Base-by-base conservation (phyloP, 1,284 basidiomycete species). In the Moesziomyces parantarcticus region DNA sequence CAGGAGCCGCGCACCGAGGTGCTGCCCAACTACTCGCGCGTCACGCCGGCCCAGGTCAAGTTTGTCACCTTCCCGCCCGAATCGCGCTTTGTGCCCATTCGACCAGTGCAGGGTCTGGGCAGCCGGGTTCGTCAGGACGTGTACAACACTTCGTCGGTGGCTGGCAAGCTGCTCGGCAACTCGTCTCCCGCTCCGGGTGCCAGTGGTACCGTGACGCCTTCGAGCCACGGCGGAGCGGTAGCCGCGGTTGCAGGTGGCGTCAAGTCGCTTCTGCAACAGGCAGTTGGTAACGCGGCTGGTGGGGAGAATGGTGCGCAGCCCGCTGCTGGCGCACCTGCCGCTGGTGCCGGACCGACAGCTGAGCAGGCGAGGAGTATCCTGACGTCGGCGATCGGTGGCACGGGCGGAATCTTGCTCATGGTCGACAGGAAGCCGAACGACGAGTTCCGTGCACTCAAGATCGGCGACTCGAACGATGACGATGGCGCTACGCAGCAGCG, bases 21-120 rank as follows among this genome's bases (percentile, higher is more conserved):
- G 60, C 86, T 95, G 18, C 86, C 89, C 29, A 99, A 99, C 87
- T 91, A 97, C 81, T 92, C 94, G 14, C 91, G 97, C 52, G 93
- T 98, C 20, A 94, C 92, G 1, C 93, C 96, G 18, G 89, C 91
- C 0, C 97, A 99, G 84, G 86, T 97, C 34, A 87, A 89, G 21
- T 90, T 92, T 85, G 89, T 99, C 80, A 88, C 88, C 45, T 97
- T 97, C 88, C 90, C 93, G 0, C 57, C 87, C 1, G 90, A 91
- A 11, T 87, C 89, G 20, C 89, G 94, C 54, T 98, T 93, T 84
- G 90, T 92, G 66, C 95, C 96, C n/a, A 92, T 98, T 14, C 89
- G 95, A 48, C 88, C 92, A 0, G 89, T 95, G 25, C 69, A 75
- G 48, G 70, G 70, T 1, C 36, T 66, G 26, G 67, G 68, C 20